phyloP scores from a whole-genome alignment of 2,329 filamentous ascomycete species.

The Fusarium torreyae region DNA sequence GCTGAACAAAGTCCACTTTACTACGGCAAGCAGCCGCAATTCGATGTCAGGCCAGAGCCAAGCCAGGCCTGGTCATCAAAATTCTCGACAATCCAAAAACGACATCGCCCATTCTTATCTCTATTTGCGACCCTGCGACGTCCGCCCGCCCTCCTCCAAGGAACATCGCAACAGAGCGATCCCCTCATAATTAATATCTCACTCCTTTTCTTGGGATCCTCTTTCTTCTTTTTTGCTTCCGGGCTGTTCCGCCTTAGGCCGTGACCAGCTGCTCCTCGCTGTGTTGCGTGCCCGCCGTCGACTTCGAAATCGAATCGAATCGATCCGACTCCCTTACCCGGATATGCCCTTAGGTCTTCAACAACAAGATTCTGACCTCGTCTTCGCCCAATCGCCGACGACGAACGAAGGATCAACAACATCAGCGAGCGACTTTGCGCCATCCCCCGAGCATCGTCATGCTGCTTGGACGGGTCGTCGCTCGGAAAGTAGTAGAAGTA shows the following conservation, averaged over 20 bases:
- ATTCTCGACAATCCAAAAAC: constrained; percentile 43
- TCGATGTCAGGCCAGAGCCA: constrained; percentile 20
- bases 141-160: constrained; percentile 14
- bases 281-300: constrained; percentile 21
- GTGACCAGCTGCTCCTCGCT: constrained; percentile 32
- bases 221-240: constrained; percentile 21
- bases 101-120: constrained; percentile 35
- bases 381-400: constrained; percentile 43
- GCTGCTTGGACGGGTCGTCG: constrained; percentile 49
- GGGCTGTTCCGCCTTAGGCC: constrained; percentile 24
- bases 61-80: constrained; percentile 28
- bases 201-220: constrained; percentile 29
- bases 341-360: constrained; percentile 50
- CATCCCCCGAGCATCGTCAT: constrained; percentile 52
- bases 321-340: constrained; percentile 16
- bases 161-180: constrained; percentile 26
- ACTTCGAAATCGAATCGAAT: neutral
- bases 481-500: constrained; percentile 48
- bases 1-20: constrained; percentile 19
- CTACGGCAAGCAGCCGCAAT: constrained; percentile 41
- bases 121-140: constrained; percentile 37
- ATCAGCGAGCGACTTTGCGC: constrained; percentile 43
- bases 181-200: constrained; percentile 4
- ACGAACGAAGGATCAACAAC: constrained; percentile 37
- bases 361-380: constrained; percentile 44